Percentiles rank a stretch among this genome's conserved stretches.
These are phyloP conservation scores for Moesziomyces antarcticus DNA, from an alignment of 1,284 basidiomycete genomes.

Conservation along the genomic window DNA sequence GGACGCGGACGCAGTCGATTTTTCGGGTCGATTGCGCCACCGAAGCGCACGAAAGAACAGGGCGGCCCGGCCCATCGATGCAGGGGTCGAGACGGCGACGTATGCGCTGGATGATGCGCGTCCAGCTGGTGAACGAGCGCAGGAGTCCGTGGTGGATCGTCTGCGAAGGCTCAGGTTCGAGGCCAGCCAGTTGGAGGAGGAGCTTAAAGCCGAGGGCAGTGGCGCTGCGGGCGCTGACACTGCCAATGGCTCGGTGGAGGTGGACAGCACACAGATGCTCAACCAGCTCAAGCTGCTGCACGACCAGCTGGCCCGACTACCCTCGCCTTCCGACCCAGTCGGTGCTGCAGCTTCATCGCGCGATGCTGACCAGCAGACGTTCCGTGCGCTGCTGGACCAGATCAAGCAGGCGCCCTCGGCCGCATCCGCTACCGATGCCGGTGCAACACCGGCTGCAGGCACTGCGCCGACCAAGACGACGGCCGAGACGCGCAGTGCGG, in stretches of 20 bases:
- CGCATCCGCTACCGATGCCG: background rate
- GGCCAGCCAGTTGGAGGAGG: conserved; percentile 41
- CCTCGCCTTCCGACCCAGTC: conserved; percentile 1
- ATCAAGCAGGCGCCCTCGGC: conserved; percentile 14
- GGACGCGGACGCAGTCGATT: conserved; percentile 12
- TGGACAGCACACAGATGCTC: conserved; percentile 23
- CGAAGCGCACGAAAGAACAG: conserved; percentile 2
- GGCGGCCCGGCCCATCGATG: conserved; percentile 21
- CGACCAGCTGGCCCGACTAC: conserved; percentile 25
- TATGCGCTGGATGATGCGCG: conserved; percentile 17
- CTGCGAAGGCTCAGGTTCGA: conserved; percentile 48
- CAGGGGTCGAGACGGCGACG: conserved; percentile 40
- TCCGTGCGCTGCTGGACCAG: conserved; percentile 19
- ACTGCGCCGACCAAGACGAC: background rate
- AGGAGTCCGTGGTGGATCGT: conserved; percentile 30
- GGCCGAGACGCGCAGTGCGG: conserved; percentile 3
- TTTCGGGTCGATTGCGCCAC: conserved; percentile 23
- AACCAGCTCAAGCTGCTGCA: conserved; percentile 35
- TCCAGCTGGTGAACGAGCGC: background rate
- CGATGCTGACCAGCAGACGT: conserved; percentile 2
- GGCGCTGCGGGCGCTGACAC: background rate
- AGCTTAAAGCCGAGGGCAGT: conserved; percentile 9
- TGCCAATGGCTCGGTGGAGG: background rate
- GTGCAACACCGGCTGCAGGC: background rate
- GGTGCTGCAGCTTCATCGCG: background rate